Base-by-base conservation (phyloP, 768 basidiomycete genomes). In the Lactarius tabidus region DNA sequence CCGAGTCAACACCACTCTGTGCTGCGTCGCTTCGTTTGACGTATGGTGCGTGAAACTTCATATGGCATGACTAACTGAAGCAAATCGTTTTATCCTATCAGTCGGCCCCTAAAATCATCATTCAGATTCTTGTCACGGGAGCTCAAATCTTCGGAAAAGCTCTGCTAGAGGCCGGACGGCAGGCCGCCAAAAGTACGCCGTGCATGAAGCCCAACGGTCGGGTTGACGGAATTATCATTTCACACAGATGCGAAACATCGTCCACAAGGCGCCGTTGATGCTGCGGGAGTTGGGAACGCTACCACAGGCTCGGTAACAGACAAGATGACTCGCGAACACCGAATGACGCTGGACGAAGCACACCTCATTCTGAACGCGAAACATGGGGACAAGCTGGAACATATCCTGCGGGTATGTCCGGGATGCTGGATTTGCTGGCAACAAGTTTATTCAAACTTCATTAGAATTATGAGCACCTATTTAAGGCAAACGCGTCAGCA, bases 321-420 rank as follows among this genome's bases (percentile, higher is more conserved):
- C 81, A 85, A 84, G 72, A 78, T 97, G 43, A 93, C 92, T 59
- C 84, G 89, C 69, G 85, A 91, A 68, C 87, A 94, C 72, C 86
- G 89, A 58, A 95, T 99, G 95, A 94, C 93, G 8, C 71, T 96
- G 70, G 95, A 98, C 70, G 97, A 99, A 78, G 97, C 96, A 23
- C 89, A 88, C 71, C 79, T 97, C 64, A 94, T 99, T 72, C 78
- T 99, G 67, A 98, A 99, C 75, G 78, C 85, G 26, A 95, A 93
- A 75, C 84, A 84, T 41, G 89, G 82, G 26, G 89, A 91, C 28
- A 71, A 79, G 0, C 73, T 89, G 72, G 89, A 93, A 73, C 80
- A 77, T 52, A 78, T 95, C 29, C 73, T 91, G 43, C 88, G 91
- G 82, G 95, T 91, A 72, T 71, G 79, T 74, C 33, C 36, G 20